Evolutionary conservation across 345 rosid genomes (phyloP), one percentile per base, ranked within the genome.

Genomic region (Cardamine chenopodiifolia): DNA sequence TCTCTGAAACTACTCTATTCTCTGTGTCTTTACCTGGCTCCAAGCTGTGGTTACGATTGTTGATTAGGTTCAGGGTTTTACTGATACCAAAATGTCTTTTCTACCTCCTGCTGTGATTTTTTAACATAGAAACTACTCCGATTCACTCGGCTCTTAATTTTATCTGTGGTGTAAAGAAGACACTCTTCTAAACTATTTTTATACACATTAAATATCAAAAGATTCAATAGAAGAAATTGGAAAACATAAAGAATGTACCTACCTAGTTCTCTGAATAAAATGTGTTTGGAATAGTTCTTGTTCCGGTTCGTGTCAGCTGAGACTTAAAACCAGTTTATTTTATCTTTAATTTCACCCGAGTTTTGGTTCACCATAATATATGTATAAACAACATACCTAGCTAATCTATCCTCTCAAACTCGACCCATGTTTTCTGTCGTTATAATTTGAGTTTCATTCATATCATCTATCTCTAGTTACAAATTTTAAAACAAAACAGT

Each of bases 1-100:
- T 71, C 74, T 83, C 74, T 85, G 72, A 78, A 52, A 23, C 25
- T 53, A 60, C 65, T 61, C 72, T 65, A 66, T 50, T 15, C 75
- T 49, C 15, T 53, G 47, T 62, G 47, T 62, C 48, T 19, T 72
- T 44, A n/a, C n/a, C n/a, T 8, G 31, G 54, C 26, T 58, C 20
- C 28, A 66, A 67, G 53, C 60, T 57, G 53, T 74, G 49, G 49
- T 45, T 45, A 9, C n/a, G 20, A 45, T 45, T 45, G 63, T 47
- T 47, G 22, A 14, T 71, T 65, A 34, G 71, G 17, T 34, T 58
- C 26, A 47, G 74, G 29, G 48, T 60, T 49, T 63, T 25, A 56
- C 65, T 66, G 61, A 62, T 48, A 34, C 44, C 53, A 57, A 66
- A 66, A 37, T 64, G 56, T 63, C 35, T 40, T 52, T 23, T 22